Evolutionary conservation across 352 stramenopile species (phyloP), one percentile per base, ranked within the genome.

Genomic region (Globisporangium yorkense): DNA sequence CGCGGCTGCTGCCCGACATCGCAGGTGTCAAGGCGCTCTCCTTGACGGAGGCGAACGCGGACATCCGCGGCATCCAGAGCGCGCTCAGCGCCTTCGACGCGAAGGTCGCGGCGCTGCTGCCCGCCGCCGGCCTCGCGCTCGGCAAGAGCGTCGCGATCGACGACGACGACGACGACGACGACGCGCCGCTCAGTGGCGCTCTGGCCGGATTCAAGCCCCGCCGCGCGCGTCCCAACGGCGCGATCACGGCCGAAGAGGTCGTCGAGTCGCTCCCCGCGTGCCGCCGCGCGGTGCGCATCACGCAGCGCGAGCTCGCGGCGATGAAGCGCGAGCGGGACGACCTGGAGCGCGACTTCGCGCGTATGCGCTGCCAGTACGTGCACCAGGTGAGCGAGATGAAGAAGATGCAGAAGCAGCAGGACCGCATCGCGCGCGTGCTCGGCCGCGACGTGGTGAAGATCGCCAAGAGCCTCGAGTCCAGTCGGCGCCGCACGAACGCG

Each of bases 241-340:
- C 86, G n/a, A 66, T 89, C 53, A 77, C 80, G 33, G 75, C 83
- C 0, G 83, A 92, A 57, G 83, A 91, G 55, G 65, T 93, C 46
- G 72, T 93, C 9, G 77, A 87, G 68, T 76, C 80, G 18, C 68
- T 93, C 15, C 83, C 83, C 1, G 66, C 68, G 43, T 84, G 75
- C 47, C 73, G 80, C 40, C 81, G 79, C 20, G 80, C 83, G 27
- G 79, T 93, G 54, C 78, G 80, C 16, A 74, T 93, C 43, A 91
- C 83, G 47, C 80, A 93, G 54, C 71, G 80, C 18, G 83, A 93
- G 50, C 68, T 91, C 24, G 54, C 61, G 43, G 75, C 77, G 7
- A 74, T 93, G 62, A 84, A 77, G 53, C 80, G 74, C 58, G 80
- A 93, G 57, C 79, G 80, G 5, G 75, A 90, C 57, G 80, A 93